Conservation (phyloP, 2,329 filamentous ascomycete genomes). For the Diaporthe sp. region DNA sequence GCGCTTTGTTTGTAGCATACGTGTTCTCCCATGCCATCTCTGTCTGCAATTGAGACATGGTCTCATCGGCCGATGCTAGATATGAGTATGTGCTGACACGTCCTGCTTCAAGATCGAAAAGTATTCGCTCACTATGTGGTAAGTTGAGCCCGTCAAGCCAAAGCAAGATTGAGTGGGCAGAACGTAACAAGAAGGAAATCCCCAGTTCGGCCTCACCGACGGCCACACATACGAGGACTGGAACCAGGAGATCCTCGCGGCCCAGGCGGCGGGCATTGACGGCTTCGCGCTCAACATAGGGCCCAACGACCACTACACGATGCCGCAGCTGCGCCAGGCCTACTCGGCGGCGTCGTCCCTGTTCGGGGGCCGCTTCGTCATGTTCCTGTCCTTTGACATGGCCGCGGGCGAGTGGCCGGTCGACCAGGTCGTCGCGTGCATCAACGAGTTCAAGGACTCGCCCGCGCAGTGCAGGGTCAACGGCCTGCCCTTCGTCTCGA, state of each 20-base stretch:
- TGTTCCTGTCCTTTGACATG: constrained; percentile 55
- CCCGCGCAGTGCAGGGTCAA: constrained; percentile 57
- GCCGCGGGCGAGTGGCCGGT: constrained; percentile 47
- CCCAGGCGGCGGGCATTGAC: constrained; percentile 54
- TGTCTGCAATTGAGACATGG: neutral
- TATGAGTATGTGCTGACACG: neutral
- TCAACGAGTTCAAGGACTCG: constrained; percentile 54
- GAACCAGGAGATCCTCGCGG: constrained; percentile 51
- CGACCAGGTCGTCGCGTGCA: constrained; percentile 47
- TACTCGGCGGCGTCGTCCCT: constrained; percentile 48
- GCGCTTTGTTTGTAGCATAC: neutral
- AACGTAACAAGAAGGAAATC: neutral
- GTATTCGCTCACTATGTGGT: constrained; percentile 51
- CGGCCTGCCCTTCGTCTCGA: constrained; percentile 61
- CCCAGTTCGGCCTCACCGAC: constrained; percentile 51
- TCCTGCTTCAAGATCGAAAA: constrained; percentile 22
- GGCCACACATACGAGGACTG: constrained; percentile 49
- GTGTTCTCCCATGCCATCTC: neutral
- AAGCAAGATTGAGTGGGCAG: neutral
- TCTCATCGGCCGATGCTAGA: neutral
- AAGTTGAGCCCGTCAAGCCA: neutral
- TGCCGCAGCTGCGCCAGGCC: constrained; percentile 49
- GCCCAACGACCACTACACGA: constrained; percentile 50
- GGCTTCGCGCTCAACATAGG: constrained; percentile 59
- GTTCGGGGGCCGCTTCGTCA: constrained; percentile 46